phyloP scores from a whole-genome alignment of 768 basidiomycete species.

The Holtermannia corniformis region DNA sequence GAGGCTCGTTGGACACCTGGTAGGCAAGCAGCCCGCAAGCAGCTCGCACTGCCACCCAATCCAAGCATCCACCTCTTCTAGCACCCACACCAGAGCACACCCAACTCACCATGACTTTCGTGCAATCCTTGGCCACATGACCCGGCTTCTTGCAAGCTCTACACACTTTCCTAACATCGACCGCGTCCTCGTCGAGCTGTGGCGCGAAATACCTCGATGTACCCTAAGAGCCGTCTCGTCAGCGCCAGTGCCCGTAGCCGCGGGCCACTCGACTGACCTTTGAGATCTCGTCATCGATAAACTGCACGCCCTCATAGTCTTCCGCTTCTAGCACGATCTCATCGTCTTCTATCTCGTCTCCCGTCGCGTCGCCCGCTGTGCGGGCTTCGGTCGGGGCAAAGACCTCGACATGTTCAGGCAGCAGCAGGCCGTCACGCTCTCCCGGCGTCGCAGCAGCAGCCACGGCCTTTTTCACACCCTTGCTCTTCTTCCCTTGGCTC shows the following conservation, averaged over 20 bases:
- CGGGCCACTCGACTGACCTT: slow-evolving; percentile 9
- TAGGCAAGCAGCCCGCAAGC: background rate
- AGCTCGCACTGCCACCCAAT: no score
- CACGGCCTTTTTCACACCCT: background rate
- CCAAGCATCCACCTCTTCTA: no score
- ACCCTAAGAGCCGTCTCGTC: slow-evolving; percentile 11
- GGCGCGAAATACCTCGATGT: slow-evolving; percentile 25
- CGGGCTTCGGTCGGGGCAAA: no score
- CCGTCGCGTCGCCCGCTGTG: background rate
- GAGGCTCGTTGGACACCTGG: background rate
- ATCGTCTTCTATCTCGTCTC: slow-evolving; percentile 3
- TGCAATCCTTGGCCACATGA: slow-evolving; percentile 21
- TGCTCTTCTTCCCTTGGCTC: background rate
- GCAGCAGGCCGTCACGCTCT: slow-evolving; percentile 5
- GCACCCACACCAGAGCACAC: no score
- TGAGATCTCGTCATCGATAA: slow-evolving; percentile 26
- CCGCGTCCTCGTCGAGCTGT: slow-evolving; percentile 11
- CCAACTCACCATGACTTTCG: slow-evolving; percentile 22
- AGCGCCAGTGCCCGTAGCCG: background rate
- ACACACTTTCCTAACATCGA: slow-evolving; percentile 26
- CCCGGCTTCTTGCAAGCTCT: slow-evolving; percentile 29
- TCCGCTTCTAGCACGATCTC: slow-evolving; percentile 2
- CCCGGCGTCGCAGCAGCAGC: background rate
- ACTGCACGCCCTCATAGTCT: slow-evolving; percentile 28
- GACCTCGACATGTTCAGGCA: slow-evolving; percentile 24